Base-by-base conservation (phyloP, 140 eudicot genomes). In the Senecio squalidus region DNA sequence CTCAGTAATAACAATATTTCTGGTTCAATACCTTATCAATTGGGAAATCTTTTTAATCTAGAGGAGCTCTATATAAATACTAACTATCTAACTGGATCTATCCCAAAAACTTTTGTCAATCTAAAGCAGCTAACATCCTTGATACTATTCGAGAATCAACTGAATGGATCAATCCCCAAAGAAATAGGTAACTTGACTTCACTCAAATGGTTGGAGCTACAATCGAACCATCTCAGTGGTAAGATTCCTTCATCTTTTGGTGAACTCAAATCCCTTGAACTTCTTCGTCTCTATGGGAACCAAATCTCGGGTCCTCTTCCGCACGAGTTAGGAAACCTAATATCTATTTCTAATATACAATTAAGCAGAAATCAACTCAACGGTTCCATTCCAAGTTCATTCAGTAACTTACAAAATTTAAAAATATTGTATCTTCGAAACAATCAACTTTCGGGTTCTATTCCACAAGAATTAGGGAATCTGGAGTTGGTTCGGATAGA, bases 291-390 rank as follows among this genome's bases (percentile, higher is more conserved):
- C 1, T 20, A 20, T 4, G 0, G 1, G 0, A 74, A 74, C 66
- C n/a, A 61, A 22, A 45, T 74, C 3, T 51, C 70, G 13, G 80
- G 75, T 36, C 53, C 74, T 6, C 45, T 78, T 41, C 84, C 84
- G 4, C 13, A 22, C 2, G 74, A 52, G 52, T 51, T 78, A 34
- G 84, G 84, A 59, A 59, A 13, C 26, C 28, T 73, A 26, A 11
- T 9, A 13, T 48, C 63, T 0, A 66, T 78, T 41, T 28, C 8
- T 33, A 38, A 0, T 39, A 20, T 73, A 4, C 7, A 49, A 2
- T 24, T 73, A 1, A 39, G 29, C 8, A 0, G 14, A 1, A 78
- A 78, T 18, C 33, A 38, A 34, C 55, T 78, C 30, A 57, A 41
- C 0, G 76, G 84, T 58, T 49, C 70, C 0, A 69, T 78, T 13